Evolutionary conservation across 129 eudicot species (phyloP), one percentile per base, ranked within the genome.

Genomic region (Tagetes erecta): DNA sequence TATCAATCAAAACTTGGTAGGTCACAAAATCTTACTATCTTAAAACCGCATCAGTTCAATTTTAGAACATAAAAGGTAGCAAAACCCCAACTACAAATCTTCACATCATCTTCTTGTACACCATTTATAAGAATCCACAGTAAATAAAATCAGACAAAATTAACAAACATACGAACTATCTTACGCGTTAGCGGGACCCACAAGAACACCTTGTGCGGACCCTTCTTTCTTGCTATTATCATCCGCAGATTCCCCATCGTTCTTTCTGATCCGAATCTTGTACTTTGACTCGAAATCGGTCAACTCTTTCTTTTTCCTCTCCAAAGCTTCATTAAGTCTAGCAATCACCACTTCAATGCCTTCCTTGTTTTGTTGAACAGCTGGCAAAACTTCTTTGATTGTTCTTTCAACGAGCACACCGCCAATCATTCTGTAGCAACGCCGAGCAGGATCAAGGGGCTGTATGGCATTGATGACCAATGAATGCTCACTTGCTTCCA

Each of bases 381-480:
- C 98, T 59, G 98, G 98, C 46, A 90, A 78, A 37, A 93, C 96
- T 83, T 93, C 98, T 70, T 83, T 90, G 10, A 93, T 80, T 38
- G 98, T 93, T 81, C 98, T 83, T 87, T 90, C 98, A 14, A 93
- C 96, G 11, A 93, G 90, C 42, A 93, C 98, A 13, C 98, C 98
- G 8, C 98, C 98, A 74, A 89, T 92, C 98, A 92, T 89, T 14
- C 96, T 85, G 86, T 84, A 93, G 81, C 98, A 92, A 79, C 86
- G 74, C 46, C 98, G 84, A 14, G 91, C 78, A 11, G 84, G 92
- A 60, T 93, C 98, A 10, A 93, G 96, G 1, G 97, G 92, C 56
- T 90, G 69, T 38, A 93, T 90, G 65, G 98, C 98, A 42, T 87
- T 88, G 33, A 90, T 93, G 60, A 93, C 98, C 75, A 93, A 81